Evolutionary conservation across 257 asterid species (phyloP).

Genomic region (Primulina huaijiensis): DNA sequence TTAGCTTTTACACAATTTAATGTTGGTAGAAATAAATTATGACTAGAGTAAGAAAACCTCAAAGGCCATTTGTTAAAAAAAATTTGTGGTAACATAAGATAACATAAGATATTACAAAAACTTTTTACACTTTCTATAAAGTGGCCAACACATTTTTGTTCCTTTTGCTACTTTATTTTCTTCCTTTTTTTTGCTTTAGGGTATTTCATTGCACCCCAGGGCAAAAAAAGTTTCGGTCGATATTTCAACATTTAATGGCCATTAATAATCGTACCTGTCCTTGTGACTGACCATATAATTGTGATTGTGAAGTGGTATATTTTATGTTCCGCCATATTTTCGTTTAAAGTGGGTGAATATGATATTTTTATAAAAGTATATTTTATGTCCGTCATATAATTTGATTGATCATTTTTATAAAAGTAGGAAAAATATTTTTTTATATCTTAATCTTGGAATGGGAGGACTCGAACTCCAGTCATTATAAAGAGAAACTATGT

Average conservation of each 20-base stretch:
- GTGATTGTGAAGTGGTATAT: not conserved
- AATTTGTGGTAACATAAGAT: too few relatives aligned
- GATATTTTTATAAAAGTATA: too few relatives aligned
- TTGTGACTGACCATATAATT: conserved; percentile 9
- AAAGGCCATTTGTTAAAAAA: too few relatives aligned
- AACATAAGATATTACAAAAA: not conserved
- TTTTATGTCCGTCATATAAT: too few relatives aligned
- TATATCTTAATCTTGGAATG: too few relatives aligned
- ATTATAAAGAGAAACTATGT: too few relatives aligned
- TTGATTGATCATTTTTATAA: too few relatives aligned
- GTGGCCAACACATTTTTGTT: conserved; percentile 1
- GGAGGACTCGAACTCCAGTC: too few relatives aligned
- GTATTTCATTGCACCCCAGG: conserved; percentile 15
- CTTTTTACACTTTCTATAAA: conserved; percentile 5
- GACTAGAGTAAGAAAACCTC: too few relatives aligned
- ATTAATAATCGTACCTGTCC: conserved; percentile 19
- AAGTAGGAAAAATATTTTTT: too few relatives aligned
- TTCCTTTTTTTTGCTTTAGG: conserved; percentile 11
- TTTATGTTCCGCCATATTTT: conserved; percentile 7
- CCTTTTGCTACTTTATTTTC: conserved; percentile 8
- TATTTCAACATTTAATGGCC: conserved; percentile 21
- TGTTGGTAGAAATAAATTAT: too few relatives aligned
- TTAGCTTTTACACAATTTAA: too few relatives aligned
- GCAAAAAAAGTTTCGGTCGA: conserved; percentile 33
- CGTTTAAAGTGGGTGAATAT: not conserved